A percentile compares a stretch with the other conserved stretches of the same genome.
These are phyloP conservation scores for Coriaria nepalensis DNA, from an alignment of 306 rosid genomes.

Conservation along the genomic window DNA sequence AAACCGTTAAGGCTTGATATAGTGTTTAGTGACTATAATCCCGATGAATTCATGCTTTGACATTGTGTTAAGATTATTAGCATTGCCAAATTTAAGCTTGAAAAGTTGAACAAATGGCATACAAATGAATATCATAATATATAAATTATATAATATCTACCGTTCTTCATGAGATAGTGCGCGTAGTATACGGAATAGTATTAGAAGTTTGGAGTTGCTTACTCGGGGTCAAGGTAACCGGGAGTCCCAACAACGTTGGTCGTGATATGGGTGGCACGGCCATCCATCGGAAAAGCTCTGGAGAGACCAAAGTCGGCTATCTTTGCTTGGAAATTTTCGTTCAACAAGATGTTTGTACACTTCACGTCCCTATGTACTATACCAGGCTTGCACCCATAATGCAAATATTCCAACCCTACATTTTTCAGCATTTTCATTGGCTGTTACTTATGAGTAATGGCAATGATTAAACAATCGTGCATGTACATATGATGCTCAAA, in stretches of 20 bases:
- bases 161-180: not conserved
- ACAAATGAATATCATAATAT: too few species aligned
- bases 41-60: too few species aligned
- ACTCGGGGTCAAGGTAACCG: constrained; percentile 17
- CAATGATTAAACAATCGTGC: not conserved
- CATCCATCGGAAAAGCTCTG: constrained; percentile 10
- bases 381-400: constrained; percentile 11
- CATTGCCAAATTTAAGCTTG: too few species aligned
- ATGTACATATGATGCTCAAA: not conserved
- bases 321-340: constrained; percentile 12
- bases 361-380: constrained; percentile 18
- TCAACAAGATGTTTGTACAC: constrained; percentile 12
- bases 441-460: too few species aligned
- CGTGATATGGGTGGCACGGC: constrained; percentile 13
- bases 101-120: too few species aligned
- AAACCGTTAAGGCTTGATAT: too few species aligned
- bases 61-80: not conserved
- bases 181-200: too few species aligned
- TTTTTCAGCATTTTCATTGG: too few species aligned
- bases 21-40: too few species aligned
- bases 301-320: constrained; percentile 13
- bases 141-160: not conserved
- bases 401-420: constrained; percentile 14
- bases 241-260: constrained; percentile 17
- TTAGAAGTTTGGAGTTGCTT: not conserved